phyloP scores from a whole-genome alignment of 345 rosid genomes.

The Theobroma cacao region DNA sequence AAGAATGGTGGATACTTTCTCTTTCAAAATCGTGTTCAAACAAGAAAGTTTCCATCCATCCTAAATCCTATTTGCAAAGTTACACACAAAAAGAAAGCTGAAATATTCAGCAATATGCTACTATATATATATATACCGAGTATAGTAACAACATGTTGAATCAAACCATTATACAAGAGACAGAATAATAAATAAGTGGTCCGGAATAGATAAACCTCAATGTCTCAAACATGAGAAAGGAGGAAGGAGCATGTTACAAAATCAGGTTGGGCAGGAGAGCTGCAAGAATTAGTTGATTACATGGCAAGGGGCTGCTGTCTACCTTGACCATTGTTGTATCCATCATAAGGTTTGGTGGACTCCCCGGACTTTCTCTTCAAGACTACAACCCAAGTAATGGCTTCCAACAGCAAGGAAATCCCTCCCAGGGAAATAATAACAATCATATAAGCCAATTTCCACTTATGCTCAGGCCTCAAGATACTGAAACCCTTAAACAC shows the following conservation, averaged over 20 bases:
- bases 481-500: conserved; percentile 72
- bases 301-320: conserved; percentile 28
- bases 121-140: background rate
- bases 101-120: background rate
- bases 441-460: conserved; percentile 51
- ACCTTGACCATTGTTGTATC: conserved; percentile 40
- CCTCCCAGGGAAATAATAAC: conserved; percentile 51
- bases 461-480: conserved; percentile 51
- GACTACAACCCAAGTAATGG: conserved; percentile 66
- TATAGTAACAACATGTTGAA: background rate
- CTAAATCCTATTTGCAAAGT: background rate
- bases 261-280: background rate
- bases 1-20: background rate
- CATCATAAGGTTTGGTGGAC: conserved; percentile 51
- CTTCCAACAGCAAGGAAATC: conserved; percentile 58
- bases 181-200: background rate
- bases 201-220: conserved; percentile 4
- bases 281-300: background rate
- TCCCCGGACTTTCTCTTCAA: conserved; percentile 54
- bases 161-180: conserved; percentile 19
- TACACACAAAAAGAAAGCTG: background rate
- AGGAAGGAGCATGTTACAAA: conserved; percentile 6
- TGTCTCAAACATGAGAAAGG: background rate
- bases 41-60: background rate
- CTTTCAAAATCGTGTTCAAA: background rate